Base-by-base conservation (phyloP, 345 rosid genomes). In the Aurinia saxatilis region DNA sequence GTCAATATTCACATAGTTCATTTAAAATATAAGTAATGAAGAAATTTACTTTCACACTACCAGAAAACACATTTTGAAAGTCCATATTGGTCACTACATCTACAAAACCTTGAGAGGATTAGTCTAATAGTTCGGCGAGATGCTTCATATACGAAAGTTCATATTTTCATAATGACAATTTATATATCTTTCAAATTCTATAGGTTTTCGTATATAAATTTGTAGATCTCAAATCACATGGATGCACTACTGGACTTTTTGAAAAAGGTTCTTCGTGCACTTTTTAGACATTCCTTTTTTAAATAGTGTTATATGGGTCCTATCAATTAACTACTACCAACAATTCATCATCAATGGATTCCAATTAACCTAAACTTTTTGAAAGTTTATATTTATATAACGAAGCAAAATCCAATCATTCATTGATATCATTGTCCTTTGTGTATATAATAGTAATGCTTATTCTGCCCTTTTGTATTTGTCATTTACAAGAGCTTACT, bases 221-320 rank as follows among this genome's bases (percentile, higher is more conserved):
- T 40, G 33, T 30, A 58, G 52, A 60, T 68, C 54, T 58, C 30
- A 36, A 60, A 30, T 29, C 67, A 60, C 67, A 68, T 61, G 62
- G 62, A 42, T 45, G 54, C 4, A 25, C 4, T 38, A 23, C 39
- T 51, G 21, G 36, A 55, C 68, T 46, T 62, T 70, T 36, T 47
- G 49, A 25, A 69, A 46, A 60, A 50, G 41, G 59, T 53, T 61
- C 49, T 29, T 47, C 30, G 14, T 53, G 57, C 63, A 68, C 67
- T 68, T 62, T 70, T 45, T 25, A 48, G n/a, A 37, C 68, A 70
- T 70, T 62, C 68, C 63, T 2, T 62, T 38, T 57, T 37, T 1
- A 5, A 9, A 45, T 56, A 42, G 13, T 39, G 16, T 36, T n/a
- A 30, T 18, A 45, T 45, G 62, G 36, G 68, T 37, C 74, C 64